These are phyloP conservation scores for Oryza glumipatula DNA, from an alignment of 176 grass and related monocot genomes.

Conservation along the genomic window DNA sequence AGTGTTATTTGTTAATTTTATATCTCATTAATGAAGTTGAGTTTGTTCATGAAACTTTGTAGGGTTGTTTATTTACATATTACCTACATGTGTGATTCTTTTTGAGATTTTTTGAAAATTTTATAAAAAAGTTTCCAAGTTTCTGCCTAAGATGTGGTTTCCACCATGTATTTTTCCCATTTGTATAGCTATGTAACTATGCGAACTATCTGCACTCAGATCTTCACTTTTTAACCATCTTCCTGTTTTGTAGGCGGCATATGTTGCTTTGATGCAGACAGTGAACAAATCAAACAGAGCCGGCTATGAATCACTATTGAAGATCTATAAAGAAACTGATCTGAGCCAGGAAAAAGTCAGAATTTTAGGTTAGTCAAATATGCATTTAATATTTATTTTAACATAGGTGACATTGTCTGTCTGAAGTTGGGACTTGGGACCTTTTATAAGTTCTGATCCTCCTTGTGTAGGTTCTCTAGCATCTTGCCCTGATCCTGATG, in stretches of 20 bases:
- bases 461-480: constrained; percentile 71
- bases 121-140: no score
- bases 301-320: constrained; percentile 87
- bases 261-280: constrained; percentile 84
- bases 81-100: no score
- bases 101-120: no score
- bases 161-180: background rate
- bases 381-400: background rate
- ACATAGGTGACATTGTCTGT: constrained; percentile 6
- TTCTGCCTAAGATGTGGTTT: no score
- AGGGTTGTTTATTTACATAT: no score
- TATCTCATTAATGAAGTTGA: no score
- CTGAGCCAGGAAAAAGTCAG: constrained; percentile 96
- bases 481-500: constrained; percentile 65
- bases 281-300: constrained; percentile 67
- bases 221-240: constrained; percentile 29
- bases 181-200: constrained; percentile 18
- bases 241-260: constrained; percentile 70
- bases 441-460: constrained; percentile 10
- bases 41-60: no score
- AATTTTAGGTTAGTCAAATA: constrained; percentile 63
- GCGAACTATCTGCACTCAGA: constrained; percentile 12
- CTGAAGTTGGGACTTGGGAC: background rate
- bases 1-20: no score
- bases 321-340: constrained; percentile 89